Evolutionary conservation across 192 early-diverging fungal species (phyloP).

Genomic region (Entophlyctis luteolus): DNA sequence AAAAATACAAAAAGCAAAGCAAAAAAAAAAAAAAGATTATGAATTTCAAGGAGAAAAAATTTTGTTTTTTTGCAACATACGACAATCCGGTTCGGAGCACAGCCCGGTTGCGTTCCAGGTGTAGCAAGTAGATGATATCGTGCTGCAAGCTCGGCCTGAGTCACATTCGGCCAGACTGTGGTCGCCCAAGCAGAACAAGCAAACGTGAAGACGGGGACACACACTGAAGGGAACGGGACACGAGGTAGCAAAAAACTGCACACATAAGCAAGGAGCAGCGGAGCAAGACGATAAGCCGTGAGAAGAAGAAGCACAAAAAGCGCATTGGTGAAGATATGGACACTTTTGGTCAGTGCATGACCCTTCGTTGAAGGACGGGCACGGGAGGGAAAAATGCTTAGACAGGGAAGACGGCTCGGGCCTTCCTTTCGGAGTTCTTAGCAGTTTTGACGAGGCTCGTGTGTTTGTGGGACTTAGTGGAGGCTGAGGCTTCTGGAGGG

Average conservation of each 20-base stretch:
- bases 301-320: neutral
- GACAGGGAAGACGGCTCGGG: neutral
- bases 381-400: slow-evolving; percentile 5
- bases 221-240: neutral
- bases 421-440: too few species aligned
- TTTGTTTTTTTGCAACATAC: neutral
- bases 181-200: slow-evolving; percentile 6
- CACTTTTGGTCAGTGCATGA: neutral
- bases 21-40: too few species aligned
- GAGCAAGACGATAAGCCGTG: neutral
- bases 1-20: neutral
- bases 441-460: neutral
- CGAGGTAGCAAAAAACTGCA: neutral
- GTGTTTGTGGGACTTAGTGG: neutral
- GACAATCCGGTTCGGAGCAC: neutral
- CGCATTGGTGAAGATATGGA: neutral
- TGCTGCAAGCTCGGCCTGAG: neutral
- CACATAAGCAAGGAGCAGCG: neutral
- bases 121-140: neutral
- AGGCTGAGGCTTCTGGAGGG: neutral
- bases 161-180: neutral
- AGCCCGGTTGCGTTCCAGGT: slow-evolving; percentile 18
- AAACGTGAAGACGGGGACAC: slow-evolving; percentile 2
- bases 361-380: neutral
- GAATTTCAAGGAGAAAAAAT: too few species aligned